Evolutionary conservation across 106 monocot genomes (phyloP).

Genomic region (Acorus gramineus): DNA sequence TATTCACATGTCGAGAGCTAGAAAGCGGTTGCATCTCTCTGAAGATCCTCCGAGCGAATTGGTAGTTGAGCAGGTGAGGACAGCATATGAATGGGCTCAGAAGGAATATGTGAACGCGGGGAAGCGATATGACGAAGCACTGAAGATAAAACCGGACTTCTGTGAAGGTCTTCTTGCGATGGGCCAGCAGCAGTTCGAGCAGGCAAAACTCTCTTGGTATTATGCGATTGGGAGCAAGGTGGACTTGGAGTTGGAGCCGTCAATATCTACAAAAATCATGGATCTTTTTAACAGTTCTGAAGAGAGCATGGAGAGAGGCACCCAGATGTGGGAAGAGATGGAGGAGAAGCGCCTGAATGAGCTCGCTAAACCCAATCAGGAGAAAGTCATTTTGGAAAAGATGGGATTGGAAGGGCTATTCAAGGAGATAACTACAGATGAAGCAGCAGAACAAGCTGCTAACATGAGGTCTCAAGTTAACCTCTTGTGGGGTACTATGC

Average conservation of each 20-base stretch:
- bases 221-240: slow-evolving; percentile 43
- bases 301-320: slow-evolving; percentile 81
- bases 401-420: slow-evolving; percentile 39
- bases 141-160: slow-evolving; percentile 74
- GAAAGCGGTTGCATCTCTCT: slow-evolving; percentile 43
- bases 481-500: slow-evolving; percentile 73
- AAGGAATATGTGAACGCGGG: slow-evolving; percentile 66
- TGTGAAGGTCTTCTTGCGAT: slow-evolving; percentile 78
- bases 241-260: slow-evolving; percentile 46
- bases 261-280: slow-evolving; percentile 26
- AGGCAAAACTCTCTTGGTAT: slow-evolving; percentile 81
- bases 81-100: slow-evolving; percentile 62
- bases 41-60: slow-evolving; percentile 47
- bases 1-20: slow-evolving; percentile 86
- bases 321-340: slow-evolving; percentile 68
- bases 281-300: slow-evolving; percentile 71
- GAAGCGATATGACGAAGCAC: slow-evolving; percentile 64
- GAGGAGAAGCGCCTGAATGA: slow-evolving; percentile 51
- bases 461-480: slow-evolving; percentile 72
- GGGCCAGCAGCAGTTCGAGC: slow-evolving; percentile 73
- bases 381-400: slow-evolving; percentile 49
- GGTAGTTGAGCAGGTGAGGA: slow-evolving; percentile 35
- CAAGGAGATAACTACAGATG: slow-evolving; percentile 49
- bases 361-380: slow-evolving; percentile 40
- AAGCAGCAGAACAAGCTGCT: slow-evolving; percentile 60